Evolutionary conservation across 139 green algal species (phyloP), one percentile per base, ranked within the genome.

Genomic region (Chlorella sp.): DNA sequence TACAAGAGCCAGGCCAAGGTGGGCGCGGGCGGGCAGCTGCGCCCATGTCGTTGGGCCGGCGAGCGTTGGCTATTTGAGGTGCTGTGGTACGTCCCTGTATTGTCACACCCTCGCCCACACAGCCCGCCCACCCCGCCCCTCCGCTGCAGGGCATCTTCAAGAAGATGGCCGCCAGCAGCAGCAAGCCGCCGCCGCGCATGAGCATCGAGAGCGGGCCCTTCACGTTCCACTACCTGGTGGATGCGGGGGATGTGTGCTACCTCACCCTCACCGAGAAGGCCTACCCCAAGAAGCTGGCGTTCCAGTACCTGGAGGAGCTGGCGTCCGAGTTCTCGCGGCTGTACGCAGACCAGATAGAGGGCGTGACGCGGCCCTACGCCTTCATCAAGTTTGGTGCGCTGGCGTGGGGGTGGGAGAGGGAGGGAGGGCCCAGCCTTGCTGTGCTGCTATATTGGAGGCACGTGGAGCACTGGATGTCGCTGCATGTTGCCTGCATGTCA

Each of bases 371-470:
- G 41, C 98, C 97, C 0, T 99, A 99, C 79, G 98, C 98, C 12
- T 99, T 99, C 89, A 99, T 99, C 82, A 99, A 99, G 87, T 99
- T 99, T 90, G 97, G 96, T 98, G 86, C 83, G 93, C 28, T 18
- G 7, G 7, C 51, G 51, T 15, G 15, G 51, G 12, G 2, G 51
- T 20, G 51, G 11, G 12, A 15, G 51, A 3, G 13, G 51, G 11
- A 60, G 12, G 15, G 51, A 20, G 51, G 51, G 21, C 9, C 44
- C 44, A 51, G n/a, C 7, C 11, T 7, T 11, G 7, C 7, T 60
- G 51, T 60, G 51, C 21, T 18, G 51, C 51, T 15, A 60, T n/a
- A n/a, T n/a, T n/a, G n/a, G n/a, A n/a, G n/a, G n/a, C n/a, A n/a
- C n/a, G n/a, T n/a, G n/a, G n/a, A n/a, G n/a, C n/a, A n/a, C n/a